phyloP scores from a whole-genome alignment of 306 rosid genomes.

The Cucumis cinereus region DNA sequence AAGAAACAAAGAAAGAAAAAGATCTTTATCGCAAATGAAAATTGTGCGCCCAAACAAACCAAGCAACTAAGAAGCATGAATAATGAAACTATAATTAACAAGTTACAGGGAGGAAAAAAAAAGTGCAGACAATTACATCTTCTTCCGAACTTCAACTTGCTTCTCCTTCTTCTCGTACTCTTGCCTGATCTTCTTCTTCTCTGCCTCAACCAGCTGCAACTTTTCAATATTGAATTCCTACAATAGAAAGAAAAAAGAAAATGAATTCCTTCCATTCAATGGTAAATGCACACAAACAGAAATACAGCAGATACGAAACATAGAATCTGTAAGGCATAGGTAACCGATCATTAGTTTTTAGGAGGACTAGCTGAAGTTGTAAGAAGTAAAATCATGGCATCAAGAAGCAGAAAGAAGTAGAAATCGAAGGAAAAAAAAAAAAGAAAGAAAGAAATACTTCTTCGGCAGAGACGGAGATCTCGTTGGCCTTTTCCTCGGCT shows the following conservation, averaged over 20 bases:
- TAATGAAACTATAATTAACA: neutral
- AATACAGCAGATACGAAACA: neutral
- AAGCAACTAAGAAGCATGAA: neutral
- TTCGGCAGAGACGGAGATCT: slow-evolving; percentile 92
- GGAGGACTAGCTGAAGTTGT: neutral
- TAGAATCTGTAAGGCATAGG: neutral
- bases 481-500: slow-evolving; percentile 95
- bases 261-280: neutral
- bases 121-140: slow-evolving; percentile 37
- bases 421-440: neutral
- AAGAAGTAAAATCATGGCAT: neutral
- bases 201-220: slow-evolving; percentile 87
- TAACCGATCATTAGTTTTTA: neutral
- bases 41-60: neutral
- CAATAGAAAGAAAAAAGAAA: neutral
- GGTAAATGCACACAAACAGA: neutral
- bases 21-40: neutral
- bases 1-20: neutral
- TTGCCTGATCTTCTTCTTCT: slow-evolving; percentile 92
- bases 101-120: neutral
- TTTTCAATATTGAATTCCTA: slow-evolving; percentile 97
- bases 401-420: neutral
- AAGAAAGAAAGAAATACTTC: slow-evolving; percentile 31
- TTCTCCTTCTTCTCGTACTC: slow-evolving; percentile 87
- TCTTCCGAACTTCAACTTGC: slow-evolving; percentile 89